Evolutionary conservation across 805 yeast genomes (phyloP).

Genomic region (Saturnispora saitoi): DNA sequence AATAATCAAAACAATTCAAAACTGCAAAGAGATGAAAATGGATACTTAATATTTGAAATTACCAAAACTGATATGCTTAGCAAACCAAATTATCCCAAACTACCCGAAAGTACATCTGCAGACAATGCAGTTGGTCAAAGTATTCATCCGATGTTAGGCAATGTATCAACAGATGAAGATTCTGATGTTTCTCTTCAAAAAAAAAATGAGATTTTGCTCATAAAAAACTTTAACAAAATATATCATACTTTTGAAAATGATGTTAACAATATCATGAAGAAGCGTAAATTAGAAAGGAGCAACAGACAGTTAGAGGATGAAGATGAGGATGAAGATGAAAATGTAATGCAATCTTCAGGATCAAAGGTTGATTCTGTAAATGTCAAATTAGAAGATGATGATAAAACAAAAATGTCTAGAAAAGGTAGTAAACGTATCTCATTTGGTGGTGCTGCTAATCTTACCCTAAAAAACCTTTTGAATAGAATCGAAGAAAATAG

Average conservation of each 20-base stretch:
- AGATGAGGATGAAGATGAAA: slow-evolving; percentile 10
- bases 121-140: slow-evolving; percentile 28
- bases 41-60: slow-evolving; percentile 15
- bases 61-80: slow-evolving; percentile 15
- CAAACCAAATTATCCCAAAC: slow-evolving; percentile 26
- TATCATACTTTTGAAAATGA: slow-evolving; percentile 75
- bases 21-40: slow-evolving; percentile 10
- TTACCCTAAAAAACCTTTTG: slow-evolving; percentile 72
- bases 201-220: slow-evolving; percentile 31
- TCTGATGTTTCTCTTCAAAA: slow-evolving; percentile 29
- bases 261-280: slow-evolving; percentile 62
- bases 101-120: slow-evolving; percentile 18
- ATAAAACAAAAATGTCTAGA: slow-evolving; percentile 11
- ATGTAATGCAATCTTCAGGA: slow-evolving; percentile 16
- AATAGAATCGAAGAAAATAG: slow-evolving; percentile 71
- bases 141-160: slow-evolving; percentile 30
- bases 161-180: slow-evolving; percentile 30
- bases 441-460: slow-evolving; percentile 58
- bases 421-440: slow-evolving; percentile 26
- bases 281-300: slow-evolving; percentile 70
- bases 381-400: not conserved
- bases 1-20: not conserved
- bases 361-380: not conserved
- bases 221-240: slow-evolving; percentile 60
- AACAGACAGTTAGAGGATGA: slow-evolving; percentile 54